Percentiles rank a stretch among this genome's conserved stretches.
Evolutionary conservation across 179 eudicot species (phyloP).

Genomic region (Silene noctiflora): DNA sequence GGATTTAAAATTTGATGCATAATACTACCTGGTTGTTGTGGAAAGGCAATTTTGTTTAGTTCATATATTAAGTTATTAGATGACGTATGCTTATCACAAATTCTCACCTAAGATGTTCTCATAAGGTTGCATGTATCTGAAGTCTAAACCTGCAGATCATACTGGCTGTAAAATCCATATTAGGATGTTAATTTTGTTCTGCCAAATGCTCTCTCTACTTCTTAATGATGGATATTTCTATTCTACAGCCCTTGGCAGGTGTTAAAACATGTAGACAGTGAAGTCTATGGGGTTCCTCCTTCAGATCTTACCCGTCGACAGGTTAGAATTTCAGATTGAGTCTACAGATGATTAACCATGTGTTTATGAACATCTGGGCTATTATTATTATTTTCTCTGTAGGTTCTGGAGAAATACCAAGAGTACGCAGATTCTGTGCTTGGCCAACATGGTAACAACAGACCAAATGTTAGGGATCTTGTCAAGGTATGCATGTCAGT

Average conservation of each 20-base stretch:
- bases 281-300: slow-evolving; percentile 71
- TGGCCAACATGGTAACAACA: slow-evolving; percentile 55
- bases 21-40: too few species aligned
- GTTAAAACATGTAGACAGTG: slow-evolving; percentile 68
- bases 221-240: slow-evolving; percentile 14
- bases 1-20: too few species aligned
- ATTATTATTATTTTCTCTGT: slow-evolving; percentile 12
- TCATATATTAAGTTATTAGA: too few species aligned
- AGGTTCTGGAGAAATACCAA: slow-evolving; percentile 82
- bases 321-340: slow-evolving; percentile 40
- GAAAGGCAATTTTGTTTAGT: too few species aligned
- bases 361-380: background rate
- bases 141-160: too few species aligned
- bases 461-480: slow-evolving; percentile 69
- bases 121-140: too few species aligned
- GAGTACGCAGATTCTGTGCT: slow-evolving; percentile 71
- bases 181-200: too few species aligned
- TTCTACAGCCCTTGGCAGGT: slow-evolving; percentile 70
- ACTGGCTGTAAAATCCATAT: too few species aligned
- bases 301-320: slow-evolving; percentile 69
- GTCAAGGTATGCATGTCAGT: slow-evolving; percentile 45
- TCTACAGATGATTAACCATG: background rate
- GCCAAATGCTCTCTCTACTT: background rate
- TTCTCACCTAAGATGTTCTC: too few species aligned
- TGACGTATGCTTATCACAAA: too few species aligned